A percentile compares a stretch with the other conserved stretches of the same genome.
Evolutionary conservation across 192 early-diverging fungal species (phyloP).

Genomic region (Borealophlyctis nickersoniae): DNA sequence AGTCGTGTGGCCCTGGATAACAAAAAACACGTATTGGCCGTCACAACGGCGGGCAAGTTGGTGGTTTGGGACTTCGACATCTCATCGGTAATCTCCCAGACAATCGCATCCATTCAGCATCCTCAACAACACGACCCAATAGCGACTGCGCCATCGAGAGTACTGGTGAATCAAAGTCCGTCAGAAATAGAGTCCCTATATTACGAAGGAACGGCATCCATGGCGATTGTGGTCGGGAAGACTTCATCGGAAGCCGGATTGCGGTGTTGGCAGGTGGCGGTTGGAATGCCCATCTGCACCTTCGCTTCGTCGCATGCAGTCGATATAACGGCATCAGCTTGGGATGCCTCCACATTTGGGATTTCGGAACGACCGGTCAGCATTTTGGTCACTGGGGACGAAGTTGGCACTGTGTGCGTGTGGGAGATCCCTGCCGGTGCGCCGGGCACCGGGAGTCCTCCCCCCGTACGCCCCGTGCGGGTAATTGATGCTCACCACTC

Average conservation of each 20-base stretch:
- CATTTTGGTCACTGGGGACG: slow-evolving; percentile 51
- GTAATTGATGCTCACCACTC: slow-evolving; percentile 14
- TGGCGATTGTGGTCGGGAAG: slow-evolving; percentile 7
- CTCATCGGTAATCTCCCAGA: background rate
- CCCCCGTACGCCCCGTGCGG: slow-evolving; percentile 6
- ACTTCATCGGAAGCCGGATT: background rate
- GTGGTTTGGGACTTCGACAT: slow-evolving; percentile 17
- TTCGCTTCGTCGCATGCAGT: too few relatives aligned
- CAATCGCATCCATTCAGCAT: too few relatives aligned
- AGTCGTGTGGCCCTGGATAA: background rate
- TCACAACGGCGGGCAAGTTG: slow-evolving; percentile 5
- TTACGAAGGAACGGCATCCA: background rate
- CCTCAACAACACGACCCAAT: slow-evolving; percentile 3
- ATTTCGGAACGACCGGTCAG: background rate
- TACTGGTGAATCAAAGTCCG: too few relatives aligned
- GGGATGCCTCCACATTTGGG: background rate
- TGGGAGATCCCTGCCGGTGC: slow-evolving; percentile 36
- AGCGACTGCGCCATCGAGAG: background rate
- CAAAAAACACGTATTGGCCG: slow-evolving; percentile 13
- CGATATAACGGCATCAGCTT: slow-evolving; percentile 2
- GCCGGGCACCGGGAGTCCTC: background rate
- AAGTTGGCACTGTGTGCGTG: slow-evolving; percentile 46
- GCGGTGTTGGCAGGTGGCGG: slow-evolving; percentile 4
- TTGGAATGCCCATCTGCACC: too few relatives aligned
- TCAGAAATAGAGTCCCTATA: too few relatives aligned